A percentile compares a stretch with the other conserved stretches of the same genome.
These are phyloP conservation scores for Sorghum bicolor DNA, from an alignment of 176 grass and related monocot genomes.

Conservation along the genomic window Sorghum_bicolor_NCBIv3 NC_012872.2:62925501-62926000, in stretches of 20 bases:
- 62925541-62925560: background rate
- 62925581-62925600: background rate
- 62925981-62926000: slow-evolving; percentile 27
- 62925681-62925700: too few species aligned
- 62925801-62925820: slow-evolving; percentile 15
- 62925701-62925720: background rate
- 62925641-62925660: background rate
- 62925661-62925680: too few species aligned
- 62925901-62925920: slow-evolving; percentile 34
- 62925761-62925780: background rate
- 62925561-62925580: background rate
- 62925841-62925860: slow-evolving; percentile 27
- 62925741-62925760: background rate
- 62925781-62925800: slow-evolving; percentile 15
- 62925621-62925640: background rate
- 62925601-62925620: background rate
- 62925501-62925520: too few species aligned
- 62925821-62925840: background rate
- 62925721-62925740: background rate
- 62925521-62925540: too few species aligned
- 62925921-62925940: slow-evolving; percentile 30
- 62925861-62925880: slow-evolving; percentile 35
- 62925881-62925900: slow-evolving; percentile 38
- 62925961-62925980: background rate
- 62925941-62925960: slow-evolving; percentile 34